Evolutionary conservation across 768 basidiomycete species (phyloP).

Genomic region (Jaapia argillacea): DNA sequence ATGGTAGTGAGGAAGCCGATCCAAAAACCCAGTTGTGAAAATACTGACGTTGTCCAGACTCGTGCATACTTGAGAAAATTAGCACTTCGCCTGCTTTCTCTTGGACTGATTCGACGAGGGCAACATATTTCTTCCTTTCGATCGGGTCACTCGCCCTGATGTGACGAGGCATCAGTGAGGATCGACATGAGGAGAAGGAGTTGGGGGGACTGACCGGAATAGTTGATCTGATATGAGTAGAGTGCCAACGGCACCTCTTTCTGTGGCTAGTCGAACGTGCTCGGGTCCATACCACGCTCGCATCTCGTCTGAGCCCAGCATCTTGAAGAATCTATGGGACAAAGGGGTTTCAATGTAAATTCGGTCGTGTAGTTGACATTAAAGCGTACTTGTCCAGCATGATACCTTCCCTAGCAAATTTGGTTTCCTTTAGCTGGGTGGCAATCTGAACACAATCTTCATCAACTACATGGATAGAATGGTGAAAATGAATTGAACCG

Average conservation of each 20-base stretch:
- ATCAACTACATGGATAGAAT: not conserved
- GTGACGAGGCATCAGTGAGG: not conserved
- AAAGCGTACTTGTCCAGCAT: constrained; percentile 85
- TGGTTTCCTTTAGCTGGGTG: constrained; percentile 81
- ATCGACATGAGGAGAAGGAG: not conserved
- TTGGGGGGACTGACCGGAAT: constrained; percentile 53
- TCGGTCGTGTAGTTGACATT: constrained; percentile 1
- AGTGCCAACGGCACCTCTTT: constrained; percentile 89
- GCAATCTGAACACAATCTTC: constrained; percentile 38
- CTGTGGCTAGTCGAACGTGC: constrained; percentile 86
- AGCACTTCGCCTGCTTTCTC: constrained; percentile 87
- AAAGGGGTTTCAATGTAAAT: not conserved
- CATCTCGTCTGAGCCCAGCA: constrained; percentile 90
- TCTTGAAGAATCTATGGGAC: constrained; percentile 82
- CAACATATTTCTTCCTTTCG: constrained; percentile 76
- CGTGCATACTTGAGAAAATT: constrained; percentile 99
- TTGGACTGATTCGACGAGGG: constrained; percentile 80
- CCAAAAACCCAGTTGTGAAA: not conserved
- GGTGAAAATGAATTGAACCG: constrained; percentile 11
- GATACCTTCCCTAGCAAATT: constrained; percentile 90
- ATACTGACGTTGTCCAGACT: constrained; percentile 88
- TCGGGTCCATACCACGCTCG: constrained; percentile 98
- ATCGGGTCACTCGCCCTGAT: constrained; percentile 56
- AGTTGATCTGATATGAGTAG: constrained; percentile 91
- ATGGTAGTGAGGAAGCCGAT: not conserved